Conservation (phyloP, 2,329 filamentous ascomycete genomes). For the Diplodia corticola region DNA sequence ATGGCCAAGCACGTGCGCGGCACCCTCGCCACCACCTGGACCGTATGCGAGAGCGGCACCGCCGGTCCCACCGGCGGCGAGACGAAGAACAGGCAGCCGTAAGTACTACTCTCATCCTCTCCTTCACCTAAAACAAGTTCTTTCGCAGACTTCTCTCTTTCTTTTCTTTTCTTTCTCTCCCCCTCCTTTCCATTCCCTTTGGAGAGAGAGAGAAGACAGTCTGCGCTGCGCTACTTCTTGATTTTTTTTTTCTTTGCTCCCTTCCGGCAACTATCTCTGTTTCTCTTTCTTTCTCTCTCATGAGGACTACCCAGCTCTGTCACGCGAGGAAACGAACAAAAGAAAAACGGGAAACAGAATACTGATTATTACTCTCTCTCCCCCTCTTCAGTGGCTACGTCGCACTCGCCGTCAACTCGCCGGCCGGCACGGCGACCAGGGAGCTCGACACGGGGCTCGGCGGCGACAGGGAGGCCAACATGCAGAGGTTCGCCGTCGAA, state of each 20-base stretch:
- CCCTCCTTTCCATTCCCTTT: neutral
- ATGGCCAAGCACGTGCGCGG: constrained; percentile 58
- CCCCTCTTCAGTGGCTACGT: constrained; percentile 55
- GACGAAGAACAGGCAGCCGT: constrained; percentile 59
- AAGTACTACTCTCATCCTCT: constrained; percentile 23
- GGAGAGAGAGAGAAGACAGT: too few species aligned
- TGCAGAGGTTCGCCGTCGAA: constrained; percentile 63
- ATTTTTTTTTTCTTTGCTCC: neutral
- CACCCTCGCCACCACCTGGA: constrained; percentile 59
- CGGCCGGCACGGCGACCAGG: constrained; percentile 52
- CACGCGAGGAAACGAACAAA: too few species aligned
- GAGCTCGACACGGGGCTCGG: constrained; percentile 59
- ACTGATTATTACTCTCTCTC: neutral
- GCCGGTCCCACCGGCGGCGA: constrained; percentile 63
- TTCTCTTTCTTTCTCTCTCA: too few species aligned
- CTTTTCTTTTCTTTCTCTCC: neutral
- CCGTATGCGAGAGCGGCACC: constrained; percentile 61
- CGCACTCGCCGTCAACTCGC: constrained; percentile 60
- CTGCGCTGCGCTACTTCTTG: too few species aligned
- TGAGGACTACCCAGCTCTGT: too few species aligned
- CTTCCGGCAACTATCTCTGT: too few species aligned
- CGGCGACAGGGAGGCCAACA: constrained; percentile 59
- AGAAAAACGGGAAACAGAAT: neutral
- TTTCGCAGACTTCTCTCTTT: neutral
- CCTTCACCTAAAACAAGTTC: too few species aligned